Percentiles rank a stretch among this genome's conserved stretches.
phyloP scores from a whole-genome alignment of 768 basidiomycete genomes.

The Gymnopilus junonius region DNA sequence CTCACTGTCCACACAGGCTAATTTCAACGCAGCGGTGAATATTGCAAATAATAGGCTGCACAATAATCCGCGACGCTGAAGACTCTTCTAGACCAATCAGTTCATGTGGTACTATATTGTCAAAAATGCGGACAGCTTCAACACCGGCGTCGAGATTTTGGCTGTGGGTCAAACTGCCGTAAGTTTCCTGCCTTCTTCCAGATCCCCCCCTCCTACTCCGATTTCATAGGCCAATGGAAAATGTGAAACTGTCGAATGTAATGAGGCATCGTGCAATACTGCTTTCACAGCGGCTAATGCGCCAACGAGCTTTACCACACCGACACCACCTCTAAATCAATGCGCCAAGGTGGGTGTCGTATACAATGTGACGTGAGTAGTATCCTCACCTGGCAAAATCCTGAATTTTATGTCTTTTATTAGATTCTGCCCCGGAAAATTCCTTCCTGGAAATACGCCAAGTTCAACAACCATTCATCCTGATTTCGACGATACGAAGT shows the following conservation, averaged over 20 bases:
- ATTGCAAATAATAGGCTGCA: background rate
- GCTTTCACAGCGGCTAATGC: background rate
- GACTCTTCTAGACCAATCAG: background rate
- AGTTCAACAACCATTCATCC: slow-evolving; percentile 28
- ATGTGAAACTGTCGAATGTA: slow-evolving; percentile 22
- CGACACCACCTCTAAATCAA: background rate
- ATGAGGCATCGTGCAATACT: slow-evolving; percentile 1
- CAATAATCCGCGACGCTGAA: background rate
- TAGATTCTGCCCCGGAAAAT: slow-evolving; percentile 5
- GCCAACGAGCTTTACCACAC: background rate
- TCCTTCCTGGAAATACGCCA: background rate
- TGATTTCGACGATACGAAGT: slow-evolving; percentile 26
- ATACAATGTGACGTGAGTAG: slow-evolving; percentile 20
- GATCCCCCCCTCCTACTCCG: too few relatives aligned
- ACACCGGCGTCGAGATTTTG: background rate
- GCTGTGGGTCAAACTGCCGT: background rate
- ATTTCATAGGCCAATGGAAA: slow-evolving; percentile 16
- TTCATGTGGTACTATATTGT: background rate
- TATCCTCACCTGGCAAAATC: too few relatives aligned
- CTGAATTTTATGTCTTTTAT: background rate
- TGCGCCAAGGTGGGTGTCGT: background rate
- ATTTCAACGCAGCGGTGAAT: background rate
- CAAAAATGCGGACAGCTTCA: slow-evolving; percentile 2
- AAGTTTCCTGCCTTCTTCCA: too few relatives aligned
- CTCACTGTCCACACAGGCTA: background rate